Evolutionary conservation across 805 yeast genomes (phyloP).

Genomic region (Kodamaea fukazawae): DNA sequence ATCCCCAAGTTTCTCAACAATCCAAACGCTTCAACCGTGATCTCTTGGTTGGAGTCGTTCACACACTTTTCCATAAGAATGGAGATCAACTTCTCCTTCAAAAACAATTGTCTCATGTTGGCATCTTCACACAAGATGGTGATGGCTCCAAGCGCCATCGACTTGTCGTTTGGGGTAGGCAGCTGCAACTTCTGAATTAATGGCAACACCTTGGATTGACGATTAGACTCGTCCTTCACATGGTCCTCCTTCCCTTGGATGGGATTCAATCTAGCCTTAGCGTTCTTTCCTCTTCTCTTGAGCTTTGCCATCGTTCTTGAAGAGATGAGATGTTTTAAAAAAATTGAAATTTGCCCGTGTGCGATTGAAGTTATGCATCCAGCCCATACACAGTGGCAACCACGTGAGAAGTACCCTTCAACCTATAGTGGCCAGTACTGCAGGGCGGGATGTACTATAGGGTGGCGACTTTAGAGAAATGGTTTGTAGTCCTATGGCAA

Average conservation of each 20-base stretch:
- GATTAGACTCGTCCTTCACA: conserved; percentile 45
- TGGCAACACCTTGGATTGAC: conserved; percentile 62
- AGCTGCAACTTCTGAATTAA: conserved; percentile 63
- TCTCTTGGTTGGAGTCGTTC: conserved; percentile 66
- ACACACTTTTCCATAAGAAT: conserved; percentile 61
- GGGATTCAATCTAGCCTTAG: conserved; percentile 16
- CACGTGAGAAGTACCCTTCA: too few relatives aligned
- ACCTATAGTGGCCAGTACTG: too few relatives aligned
- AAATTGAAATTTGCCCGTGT: background rate
- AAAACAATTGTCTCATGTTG: conserved; percentile 55
- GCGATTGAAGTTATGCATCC: too few relatives aligned
- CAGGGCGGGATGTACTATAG: too few relatives aligned
- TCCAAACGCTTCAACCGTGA: conserved; percentile 79
- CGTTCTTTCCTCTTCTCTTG: conserved; percentile 51
- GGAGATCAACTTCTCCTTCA: conserved; percentile 71
- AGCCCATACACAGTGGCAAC: too few relatives aligned
- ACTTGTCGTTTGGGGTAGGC: conserved; percentile 64
- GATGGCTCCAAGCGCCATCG: conserved; percentile 74
- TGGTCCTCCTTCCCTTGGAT: conserved; percentile 13
- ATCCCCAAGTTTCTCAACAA: conserved; percentile 73
- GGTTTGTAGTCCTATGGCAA: too few relatives aligned
- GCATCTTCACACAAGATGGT: conserved; percentile 69
- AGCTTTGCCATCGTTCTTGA: conserved; percentile 63
- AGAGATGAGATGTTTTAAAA: conserved; percentile 7
- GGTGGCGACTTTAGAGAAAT: too few relatives aligned